These are phyloP conservation scores for Entomortierella parvispora DNA, from an alignment of 192 early-diverging fungal species.

Conservation along the genomic window DNA sequence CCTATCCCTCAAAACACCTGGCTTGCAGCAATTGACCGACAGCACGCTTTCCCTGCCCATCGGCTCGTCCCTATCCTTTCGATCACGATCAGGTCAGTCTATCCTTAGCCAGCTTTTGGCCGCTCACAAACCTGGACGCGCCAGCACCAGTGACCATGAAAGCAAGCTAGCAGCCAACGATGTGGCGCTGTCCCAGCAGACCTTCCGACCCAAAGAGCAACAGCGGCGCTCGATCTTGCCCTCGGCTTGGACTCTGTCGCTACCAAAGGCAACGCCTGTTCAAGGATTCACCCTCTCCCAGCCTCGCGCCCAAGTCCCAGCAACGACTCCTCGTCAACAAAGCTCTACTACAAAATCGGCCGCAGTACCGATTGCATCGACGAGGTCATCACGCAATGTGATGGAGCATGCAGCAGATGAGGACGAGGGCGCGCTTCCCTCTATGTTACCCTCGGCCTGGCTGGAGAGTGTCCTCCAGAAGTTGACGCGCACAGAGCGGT, in stretches of 20 bases:
- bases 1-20: not conserved
- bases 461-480: conserved; percentile 27
- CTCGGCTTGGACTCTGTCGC: conserved; percentile 13
- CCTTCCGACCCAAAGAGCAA: conserved; percentile 41
- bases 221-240: conserved; percentile 43
- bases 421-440: conserved; percentile 6
- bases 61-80: conserved; percentile 14
- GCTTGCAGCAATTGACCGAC: conserved; percentile 20
- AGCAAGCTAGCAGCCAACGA: conserved; percentile 8
- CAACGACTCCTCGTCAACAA: not conserved
- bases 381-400: conserved; percentile 5
- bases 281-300: not conserved
- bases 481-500: conserved; percentile 14
- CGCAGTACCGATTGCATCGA: not conserved
- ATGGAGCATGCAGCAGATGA: conserved; percentile 14
- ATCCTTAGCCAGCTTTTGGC: conserved; percentile 41
- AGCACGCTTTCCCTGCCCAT: conserved; percentile 26
- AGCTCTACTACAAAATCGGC: too few relatives aligned
- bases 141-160: conserved; percentile 19
- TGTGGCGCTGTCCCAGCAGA: conserved; percentile 28
- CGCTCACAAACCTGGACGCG: conserved; percentile 33
- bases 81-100: conserved; percentile 31
- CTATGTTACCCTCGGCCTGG: conserved; percentile 37
- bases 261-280: conserved; percentile 14
- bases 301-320: not conserved